Evolutionary conservation across 306 rosid genomes (phyloP).

Genomic region (Cyclanthera cordifolia): DNA sequence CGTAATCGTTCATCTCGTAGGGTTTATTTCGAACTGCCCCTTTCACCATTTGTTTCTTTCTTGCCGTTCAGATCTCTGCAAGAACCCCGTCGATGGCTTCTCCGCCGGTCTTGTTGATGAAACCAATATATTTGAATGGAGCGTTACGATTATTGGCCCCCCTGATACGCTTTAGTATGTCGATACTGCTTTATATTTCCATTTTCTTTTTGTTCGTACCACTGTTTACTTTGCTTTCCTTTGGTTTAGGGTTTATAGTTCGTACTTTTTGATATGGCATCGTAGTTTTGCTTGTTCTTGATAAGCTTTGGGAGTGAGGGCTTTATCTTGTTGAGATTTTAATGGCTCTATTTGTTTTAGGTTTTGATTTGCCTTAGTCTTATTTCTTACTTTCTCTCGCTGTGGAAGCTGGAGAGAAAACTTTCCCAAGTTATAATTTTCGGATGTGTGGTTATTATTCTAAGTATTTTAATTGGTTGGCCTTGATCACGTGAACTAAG

Average conservation of each 20-base stretch:
- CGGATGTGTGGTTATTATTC: not conserved
- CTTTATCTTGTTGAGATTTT: not conserved
- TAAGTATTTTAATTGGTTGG: not conserved
- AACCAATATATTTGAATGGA: constrained; percentile 87
- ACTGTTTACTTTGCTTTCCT: not conserved
- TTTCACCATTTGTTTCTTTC: constrained; percentile 8
- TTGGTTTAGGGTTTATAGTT: constrained; percentile 4
- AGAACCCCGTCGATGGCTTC: constrained; percentile 84
- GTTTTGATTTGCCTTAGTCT: not conserved
- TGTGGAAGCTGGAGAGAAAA: not conserved
- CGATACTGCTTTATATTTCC: not conserved
- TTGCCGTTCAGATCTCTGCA: constrained; percentile 72
- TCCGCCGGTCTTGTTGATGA: constrained; percentile 95
- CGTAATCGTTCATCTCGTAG: not conserved
- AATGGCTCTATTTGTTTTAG: not conserved
- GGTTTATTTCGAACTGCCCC: constrained; percentile 18
- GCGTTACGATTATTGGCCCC: constrained; percentile 95
- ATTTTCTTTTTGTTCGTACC: constrained; percentile 1
- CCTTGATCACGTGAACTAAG: not conserved
- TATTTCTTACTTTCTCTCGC: not conserved
- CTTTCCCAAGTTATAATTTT: not conserved
- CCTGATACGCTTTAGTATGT: constrained; percentile 96
- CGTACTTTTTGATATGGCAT: not conserved
- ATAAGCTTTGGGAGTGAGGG: not conserved
- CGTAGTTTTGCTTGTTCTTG: not conserved